These are phyloP conservation scores for Lasiodiplodia gonubiensis DNA, from an alignment of 2,329 filamentous ascomycete species.

Conservation along the genomic window DNA sequence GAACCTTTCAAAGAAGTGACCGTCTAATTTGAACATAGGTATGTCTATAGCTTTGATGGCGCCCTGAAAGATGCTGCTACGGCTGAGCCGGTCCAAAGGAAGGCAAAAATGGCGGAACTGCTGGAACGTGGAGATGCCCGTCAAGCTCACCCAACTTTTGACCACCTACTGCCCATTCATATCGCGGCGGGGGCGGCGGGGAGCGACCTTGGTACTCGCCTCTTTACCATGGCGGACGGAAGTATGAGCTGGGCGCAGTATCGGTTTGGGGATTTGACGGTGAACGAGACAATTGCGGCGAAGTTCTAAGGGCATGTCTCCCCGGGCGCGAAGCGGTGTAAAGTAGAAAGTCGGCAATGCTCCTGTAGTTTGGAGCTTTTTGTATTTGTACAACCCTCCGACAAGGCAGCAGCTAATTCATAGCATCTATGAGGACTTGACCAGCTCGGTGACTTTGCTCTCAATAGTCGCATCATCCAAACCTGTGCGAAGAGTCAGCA, in stretches of 20 bases:
- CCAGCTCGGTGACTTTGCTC: constrained; percentile 67
- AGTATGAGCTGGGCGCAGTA: constrained; percentile 63
- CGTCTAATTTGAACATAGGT: constrained; percentile 31
- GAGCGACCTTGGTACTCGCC: constrained; percentile 51
- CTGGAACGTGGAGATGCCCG: constrained; percentile 57
- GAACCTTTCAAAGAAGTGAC: neutral
- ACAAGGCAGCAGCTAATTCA: constrained; percentile 5
- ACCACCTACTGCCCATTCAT: constrained; percentile 67
- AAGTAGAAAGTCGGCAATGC: neutral
- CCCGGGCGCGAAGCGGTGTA: neutral
- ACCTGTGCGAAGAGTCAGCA: constrained; percentile 50
- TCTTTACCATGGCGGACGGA: constrained; percentile 57
- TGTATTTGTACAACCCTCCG: constrained; percentile 22
- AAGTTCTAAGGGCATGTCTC: constrained; percentile 3
- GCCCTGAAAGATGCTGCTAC: constrained; percentile 36
- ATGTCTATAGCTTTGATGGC: constrained; percentile 39
- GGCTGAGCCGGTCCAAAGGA: constrained; percentile 35
- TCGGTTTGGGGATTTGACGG: constrained; percentile 51
- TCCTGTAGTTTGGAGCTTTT: neutral
- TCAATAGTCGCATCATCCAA: constrained; percentile 74
- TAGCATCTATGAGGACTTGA: constrained; percentile 50
- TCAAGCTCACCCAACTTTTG: constrained; percentile 67
- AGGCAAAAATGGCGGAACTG: constrained; percentile 43
- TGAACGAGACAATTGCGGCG: constrained; percentile 12
- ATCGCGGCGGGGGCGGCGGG: constrained; percentile 62